phyloP scores from a whole-genome alignment of 163 green algal species.

The Volvox carteri region DNA sequence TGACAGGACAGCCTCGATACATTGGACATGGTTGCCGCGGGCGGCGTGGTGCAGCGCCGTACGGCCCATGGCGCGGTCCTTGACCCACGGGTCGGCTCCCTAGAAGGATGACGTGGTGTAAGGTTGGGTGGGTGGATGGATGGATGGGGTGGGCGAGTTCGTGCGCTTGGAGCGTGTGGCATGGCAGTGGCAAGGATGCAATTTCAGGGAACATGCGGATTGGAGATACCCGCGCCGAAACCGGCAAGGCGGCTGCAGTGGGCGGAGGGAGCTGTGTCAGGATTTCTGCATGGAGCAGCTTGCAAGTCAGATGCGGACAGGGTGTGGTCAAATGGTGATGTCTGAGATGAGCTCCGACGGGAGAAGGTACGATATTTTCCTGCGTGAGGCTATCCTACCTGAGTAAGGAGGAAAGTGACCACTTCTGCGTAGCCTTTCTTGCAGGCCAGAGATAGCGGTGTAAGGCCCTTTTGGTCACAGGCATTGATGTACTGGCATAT shows the following conservation, averaged over 20 bases:
- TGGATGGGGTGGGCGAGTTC: neutral
- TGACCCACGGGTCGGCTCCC: constrained; percentile 38
- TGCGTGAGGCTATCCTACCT: constrained; percentile 24
- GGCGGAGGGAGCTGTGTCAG: too few species aligned
- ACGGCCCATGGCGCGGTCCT: constrained; percentile 10
- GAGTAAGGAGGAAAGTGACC: neutral
- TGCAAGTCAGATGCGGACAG: neutral
- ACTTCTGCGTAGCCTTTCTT: constrained; percentile 4
- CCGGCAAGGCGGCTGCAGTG: too few species aligned
- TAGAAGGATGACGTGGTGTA: neutral
- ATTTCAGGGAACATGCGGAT: too few species aligned
- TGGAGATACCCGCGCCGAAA: too few species aligned
- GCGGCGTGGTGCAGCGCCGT: constrained; percentile 35
- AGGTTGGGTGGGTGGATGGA: neutral
- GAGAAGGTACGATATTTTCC: too few species aligned
- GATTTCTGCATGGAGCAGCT: neutral
- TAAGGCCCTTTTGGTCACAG: constrained; percentile 1
- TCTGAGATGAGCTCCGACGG: too few species aligned
- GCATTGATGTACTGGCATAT: constrained; percentile 13
- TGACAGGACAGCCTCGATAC: constrained; percentile 33
- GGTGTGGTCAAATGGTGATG: too few species aligned
- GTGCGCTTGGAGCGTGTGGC: neutral
- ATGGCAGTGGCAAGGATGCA: neutral
- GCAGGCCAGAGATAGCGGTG: constrained; percentile 42
- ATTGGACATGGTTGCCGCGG: constrained; percentile 7